Conservation (phyloP, 1,284 basidiomycete species). For the Kwoniella shivajii region DNA sequence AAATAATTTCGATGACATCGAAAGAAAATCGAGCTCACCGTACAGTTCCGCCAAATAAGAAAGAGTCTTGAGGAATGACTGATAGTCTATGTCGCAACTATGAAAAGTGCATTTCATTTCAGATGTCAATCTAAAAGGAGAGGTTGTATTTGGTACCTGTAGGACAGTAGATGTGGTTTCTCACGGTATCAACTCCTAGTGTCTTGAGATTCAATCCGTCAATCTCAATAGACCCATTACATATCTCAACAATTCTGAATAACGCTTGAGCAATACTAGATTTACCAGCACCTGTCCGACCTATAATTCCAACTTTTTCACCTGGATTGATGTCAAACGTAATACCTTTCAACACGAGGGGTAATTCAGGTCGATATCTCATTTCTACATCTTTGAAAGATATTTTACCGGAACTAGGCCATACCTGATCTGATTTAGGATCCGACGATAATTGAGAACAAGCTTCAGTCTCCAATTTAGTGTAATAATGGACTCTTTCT, state of each 20-base stretch:
- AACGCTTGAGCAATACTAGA: conserved; percentile 63
- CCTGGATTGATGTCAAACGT: conserved; percentile 38
- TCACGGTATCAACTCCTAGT: conserved; percentile 61
- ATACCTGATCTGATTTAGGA: conserved; percentile 20
- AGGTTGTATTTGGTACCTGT: too few species aligned
- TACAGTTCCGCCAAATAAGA: conserved; percentile 43
- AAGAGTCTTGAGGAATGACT: conserved; percentile 59
- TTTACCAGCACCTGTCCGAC: conserved; percentile 67
- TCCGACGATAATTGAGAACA: conserved; percentile 20
- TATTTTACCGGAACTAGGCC: conserved; percentile 47
- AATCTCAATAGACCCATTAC: conserved; percentile 64
- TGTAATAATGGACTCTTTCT: conserved; percentile 38
- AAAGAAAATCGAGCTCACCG: conserved; percentile 35
- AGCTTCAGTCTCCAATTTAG: conserved; percentile 30
- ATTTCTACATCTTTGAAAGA: conserved; percentile 50
- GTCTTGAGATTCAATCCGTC: conserved; percentile 62
- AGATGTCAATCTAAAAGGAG: too few species aligned
- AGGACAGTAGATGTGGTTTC: background rate
- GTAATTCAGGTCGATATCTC: conserved; percentile 47
- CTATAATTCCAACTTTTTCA: conserved; percentile 66
- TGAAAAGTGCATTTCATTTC: background rate
- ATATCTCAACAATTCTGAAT: conserved; percentile 68
- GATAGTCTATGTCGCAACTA: conserved; percentile 63
- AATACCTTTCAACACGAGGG: conserved; percentile 46
- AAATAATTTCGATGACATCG: background rate